Conservation (phyloP, 2,329 filamentous ascomycete species). For the Tolypocladium inflatum region DNA sequence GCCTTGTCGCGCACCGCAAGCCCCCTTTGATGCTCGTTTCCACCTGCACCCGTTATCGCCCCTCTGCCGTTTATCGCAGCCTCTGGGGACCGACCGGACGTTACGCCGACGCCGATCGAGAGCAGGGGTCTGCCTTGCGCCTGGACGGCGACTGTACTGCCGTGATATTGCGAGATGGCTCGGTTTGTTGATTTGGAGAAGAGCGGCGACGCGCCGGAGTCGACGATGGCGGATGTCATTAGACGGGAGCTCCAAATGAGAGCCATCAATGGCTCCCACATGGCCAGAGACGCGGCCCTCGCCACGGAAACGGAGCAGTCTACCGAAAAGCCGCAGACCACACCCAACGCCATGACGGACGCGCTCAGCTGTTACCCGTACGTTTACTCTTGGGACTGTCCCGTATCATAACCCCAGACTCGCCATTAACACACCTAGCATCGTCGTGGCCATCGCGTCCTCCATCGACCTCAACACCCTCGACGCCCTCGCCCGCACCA, state of each 20-base stretch:
- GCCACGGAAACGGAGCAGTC: background rate
- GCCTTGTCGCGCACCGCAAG: background rate
- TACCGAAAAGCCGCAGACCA: background rate
- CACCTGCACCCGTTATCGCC: background rate
- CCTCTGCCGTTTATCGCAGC: background rate
- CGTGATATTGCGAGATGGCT: constrained; percentile 7
- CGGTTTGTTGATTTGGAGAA: constrained; percentile 13
- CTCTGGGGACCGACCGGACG: background rate
- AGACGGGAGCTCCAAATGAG: constrained; percentile 1
- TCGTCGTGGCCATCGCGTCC: constrained; percentile 65
- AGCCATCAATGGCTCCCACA: background rate
- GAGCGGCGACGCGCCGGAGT: constrained; percentile 3
- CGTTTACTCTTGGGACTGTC: background rate
- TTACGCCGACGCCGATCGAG: background rate
- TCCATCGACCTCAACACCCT: constrained; percentile 81
- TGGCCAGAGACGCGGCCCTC: background rate
- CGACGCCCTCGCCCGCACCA: constrained; percentile 73
- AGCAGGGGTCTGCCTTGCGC: background rate
- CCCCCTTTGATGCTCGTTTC: background rate
- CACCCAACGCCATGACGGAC: constrained; percentile 13
- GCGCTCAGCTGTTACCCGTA: constrained; percentile 29
- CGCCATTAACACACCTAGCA: constrained; percentile 36
- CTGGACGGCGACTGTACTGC: background rate
- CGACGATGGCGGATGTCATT: constrained; percentile 2
- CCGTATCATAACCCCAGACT: background rate